These are phyloP conservation scores for Punica granatum DNA, from an alignment of 345 rosid species.

Conservation along the genomic window DNA sequence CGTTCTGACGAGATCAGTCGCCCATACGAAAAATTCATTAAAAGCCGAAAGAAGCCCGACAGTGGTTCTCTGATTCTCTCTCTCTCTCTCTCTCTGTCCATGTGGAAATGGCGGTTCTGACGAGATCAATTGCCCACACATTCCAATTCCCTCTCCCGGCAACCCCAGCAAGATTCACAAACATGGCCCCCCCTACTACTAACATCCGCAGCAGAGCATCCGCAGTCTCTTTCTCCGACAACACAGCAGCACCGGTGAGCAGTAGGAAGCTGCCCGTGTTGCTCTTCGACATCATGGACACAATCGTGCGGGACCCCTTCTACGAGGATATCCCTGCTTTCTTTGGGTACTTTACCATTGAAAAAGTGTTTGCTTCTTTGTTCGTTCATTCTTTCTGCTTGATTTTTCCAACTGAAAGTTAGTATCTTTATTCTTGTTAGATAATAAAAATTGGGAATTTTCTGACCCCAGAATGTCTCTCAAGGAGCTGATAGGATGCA, in stretches of 20 bases:
- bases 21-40: too few species aligned
- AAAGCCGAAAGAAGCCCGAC: too few species aligned
- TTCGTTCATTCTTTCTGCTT: not conserved
- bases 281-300: conserved; percentile 96
- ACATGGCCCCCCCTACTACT: conserved; percentile 9
- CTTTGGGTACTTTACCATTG: conserved; percentile 39
- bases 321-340: conserved; percentile 75
- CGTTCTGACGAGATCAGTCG: not conserved
- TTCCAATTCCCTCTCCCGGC: conserved; percentile 1
- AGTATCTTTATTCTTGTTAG: not conserved
- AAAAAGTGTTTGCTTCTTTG: not conserved
- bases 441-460: conserved; percentile 17
- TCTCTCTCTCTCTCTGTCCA: not conserved
- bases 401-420: not conserved
- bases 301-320: conserved; percentile 93
- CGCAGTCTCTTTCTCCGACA: not conserved
- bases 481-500: conserved; percentile 62
- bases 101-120: not conserved
- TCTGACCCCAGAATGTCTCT: conserved; percentile 61
- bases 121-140: not conserved
- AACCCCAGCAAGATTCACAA: conserved; percentile 7
- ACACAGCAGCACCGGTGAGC: not conserved
- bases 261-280: conserved; percentile 68
- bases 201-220: not conserved
- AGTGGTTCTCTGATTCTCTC: too few species aligned